Evolutionary conservation across 2,329 filamentous ascomycete genomes (phyloP).

Genomic region (Golovinomyces cichoracearum): DNA sequence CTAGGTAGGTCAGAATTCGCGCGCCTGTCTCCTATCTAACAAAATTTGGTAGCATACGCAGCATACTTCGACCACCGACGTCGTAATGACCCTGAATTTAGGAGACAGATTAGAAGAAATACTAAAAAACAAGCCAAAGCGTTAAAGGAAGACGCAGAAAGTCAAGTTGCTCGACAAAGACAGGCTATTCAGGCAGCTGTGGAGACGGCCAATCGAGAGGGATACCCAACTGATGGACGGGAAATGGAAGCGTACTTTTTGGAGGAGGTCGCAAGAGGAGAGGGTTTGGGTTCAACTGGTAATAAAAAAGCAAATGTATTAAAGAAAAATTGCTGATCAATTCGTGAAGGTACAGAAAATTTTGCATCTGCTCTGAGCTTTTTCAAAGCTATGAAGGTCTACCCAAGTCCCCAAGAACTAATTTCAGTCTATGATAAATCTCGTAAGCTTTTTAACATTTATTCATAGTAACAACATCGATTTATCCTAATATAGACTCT

Average conservation of each 20-base stretch:
- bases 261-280: slow-evolving; percentile 73
- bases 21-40: slow-evolving; percentile 5
- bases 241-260: slow-evolving; percentile 94
- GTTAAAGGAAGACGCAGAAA: slow-evolving; percentile 46
- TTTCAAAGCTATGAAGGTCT: slow-evolving; percentile 97
- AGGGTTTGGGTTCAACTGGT: slow-evolving; percentile 63
- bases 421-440: slow-evolving; percentile 98
- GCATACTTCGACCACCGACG: slow-evolving; percentile 44
- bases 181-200: slow-evolving; percentile 51
- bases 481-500: background rate
- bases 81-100: slow-evolving; percentile 37
- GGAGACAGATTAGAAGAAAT: slow-evolving; percentile 44
- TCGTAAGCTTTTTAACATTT: slow-evolving; percentile 15
- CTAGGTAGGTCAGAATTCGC: slow-evolving; percentile 23
- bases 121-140: slow-evolving; percentile 45
- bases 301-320: slow-evolving; percentile 15
- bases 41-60: slow-evolving; percentile 27
- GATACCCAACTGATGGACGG: slow-evolving; percentile 71
- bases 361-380: slow-evolving; percentile 81
- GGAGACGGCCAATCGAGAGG: slow-evolving; percentile 63
- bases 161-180: slow-evolving; percentile 38
- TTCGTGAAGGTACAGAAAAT: slow-evolving; percentile 35
- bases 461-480: background rate
- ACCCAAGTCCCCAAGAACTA: slow-evolving; percentile 74
- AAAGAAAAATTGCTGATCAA: slow-evolving; percentile 3